Conservation (phyloP, 2,329 filamentous ascomycete genomes). For the Fusarium gaditjirri region DNA sequence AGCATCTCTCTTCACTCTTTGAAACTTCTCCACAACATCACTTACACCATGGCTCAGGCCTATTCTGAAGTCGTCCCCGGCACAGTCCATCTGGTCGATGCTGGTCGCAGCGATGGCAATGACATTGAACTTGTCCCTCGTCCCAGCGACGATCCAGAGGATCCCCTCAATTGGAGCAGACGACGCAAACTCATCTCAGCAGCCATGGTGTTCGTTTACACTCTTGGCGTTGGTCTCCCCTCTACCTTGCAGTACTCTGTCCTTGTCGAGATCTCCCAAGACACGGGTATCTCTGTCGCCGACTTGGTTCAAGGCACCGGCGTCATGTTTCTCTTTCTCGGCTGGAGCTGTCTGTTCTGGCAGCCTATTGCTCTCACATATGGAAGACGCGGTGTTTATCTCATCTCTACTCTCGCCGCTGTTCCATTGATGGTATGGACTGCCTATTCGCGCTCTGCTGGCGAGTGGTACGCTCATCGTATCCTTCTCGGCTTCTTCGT, state of each 20-base stretch:
- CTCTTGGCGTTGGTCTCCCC: background rate
- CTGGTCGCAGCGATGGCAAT: background rate
- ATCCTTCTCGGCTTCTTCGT: background rate
- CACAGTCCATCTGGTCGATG: background rate
- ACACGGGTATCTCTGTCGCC: background rate
- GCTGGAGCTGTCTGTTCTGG: conserved; percentile 1
- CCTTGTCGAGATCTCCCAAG: background rate
- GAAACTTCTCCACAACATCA: accelerated
- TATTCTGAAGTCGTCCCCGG: background rate
- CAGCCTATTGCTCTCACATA: background rate
- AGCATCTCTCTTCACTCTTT: background rate
- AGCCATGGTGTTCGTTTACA: background rate
- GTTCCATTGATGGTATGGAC: background rate
- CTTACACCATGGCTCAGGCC: background rate
- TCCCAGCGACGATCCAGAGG: background rate
- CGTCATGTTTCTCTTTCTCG: conserved; percentile 4
- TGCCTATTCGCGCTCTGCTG: background rate
- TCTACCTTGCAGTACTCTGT: background rate
- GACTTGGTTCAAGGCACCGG: background rate
- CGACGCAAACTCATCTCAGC: background rate
- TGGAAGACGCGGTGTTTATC: background rate
- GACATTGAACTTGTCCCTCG: conserved; percentile 4
- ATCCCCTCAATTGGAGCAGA: conserved; percentile 3
- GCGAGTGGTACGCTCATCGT: background rate
- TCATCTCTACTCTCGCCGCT: background rate